Percentiles rank a stretch among this genome's conserved stretches.
Evolutionary conservation across 345 rosid genomes (phyloP).

Genomic region (Hevea brasiliensis): DNA sequence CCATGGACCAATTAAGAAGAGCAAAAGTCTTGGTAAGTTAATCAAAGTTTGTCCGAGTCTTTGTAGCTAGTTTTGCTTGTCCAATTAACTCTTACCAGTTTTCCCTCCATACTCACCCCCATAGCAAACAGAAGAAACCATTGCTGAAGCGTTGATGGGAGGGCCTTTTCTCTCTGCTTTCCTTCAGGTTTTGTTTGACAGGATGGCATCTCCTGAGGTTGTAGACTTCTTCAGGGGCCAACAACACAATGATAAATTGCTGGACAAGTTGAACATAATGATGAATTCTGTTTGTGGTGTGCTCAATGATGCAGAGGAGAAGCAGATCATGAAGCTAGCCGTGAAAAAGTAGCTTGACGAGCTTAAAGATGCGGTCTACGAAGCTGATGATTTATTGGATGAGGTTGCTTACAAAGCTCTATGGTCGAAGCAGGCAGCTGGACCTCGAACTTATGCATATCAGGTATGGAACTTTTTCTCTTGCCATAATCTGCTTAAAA

Average conservation of each 20-base stretch:
- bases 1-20: no score
- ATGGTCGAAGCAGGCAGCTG: not conserved
- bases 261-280: not conserved
- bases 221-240: not conserved
- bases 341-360: conserved; percentile 9
- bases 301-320: conserved; percentile 12
- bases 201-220: conserved; percentile 12
- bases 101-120: no score
- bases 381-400: conserved; percentile 11
- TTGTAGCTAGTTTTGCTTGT: no score
- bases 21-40: no score
- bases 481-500: not conserved
- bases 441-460: not conserved
- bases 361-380: not conserved
- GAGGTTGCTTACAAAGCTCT: not conserved
- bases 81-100: no score
- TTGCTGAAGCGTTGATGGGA: not conserved
- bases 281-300: not conserved
- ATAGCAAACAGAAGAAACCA: not conserved
- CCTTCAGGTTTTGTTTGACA: not conserved
- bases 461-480: not conserved
- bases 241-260: not conserved
- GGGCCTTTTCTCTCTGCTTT: conserved; percentile 6
- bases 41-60: no score
- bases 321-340: not conserved